Base-by-base conservation (phyloP, 371 early-diverging fungal species). In the Gilbertella persicaria region DNA sequence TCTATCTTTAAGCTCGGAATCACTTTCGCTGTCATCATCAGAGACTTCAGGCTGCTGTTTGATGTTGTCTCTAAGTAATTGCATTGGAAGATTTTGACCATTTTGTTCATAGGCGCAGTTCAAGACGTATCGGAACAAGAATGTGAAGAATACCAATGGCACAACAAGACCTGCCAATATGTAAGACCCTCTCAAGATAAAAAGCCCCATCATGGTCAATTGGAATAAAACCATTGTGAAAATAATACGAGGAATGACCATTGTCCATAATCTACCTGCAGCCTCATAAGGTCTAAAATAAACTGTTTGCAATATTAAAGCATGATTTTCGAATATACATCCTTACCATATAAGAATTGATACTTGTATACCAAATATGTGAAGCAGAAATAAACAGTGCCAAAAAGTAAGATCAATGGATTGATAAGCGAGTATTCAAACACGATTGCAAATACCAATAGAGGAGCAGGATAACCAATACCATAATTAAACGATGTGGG, bases 251-350 rank as follows among this genome's bases (percentile, higher is more conserved):
- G 88, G 84, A 48, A 92, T 88, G 16, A 85, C 84, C 70, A 86
- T 82, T 1, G 88, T 90, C 81, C 91, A 92, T 17, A 84, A 73
- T 58, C 73, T 75, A 21, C 96, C 97, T 9, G 81, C 79, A 1
- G 91, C 84, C 67, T 95, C 96, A 63, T 90, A 94, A 6, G 87
- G 86, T 20, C 88, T 86, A 51, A 93, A 87, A 59, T 93, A 92
- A 17, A 94, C 77, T 75, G 23, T 19, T 13, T 16, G 8, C 33
- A 36, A 25, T 14, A 20, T 13, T 16, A 24, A 30, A 23, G 1
- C n/a, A 3, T 17, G 20, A 2, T 29, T 38, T 28, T 33, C 2
- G 21, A 13, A 14, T 24, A 13, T 14, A 26, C 26, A 16, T 28
- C 29, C 47, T 58, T 71, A 76, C 77, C 91, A 71, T 93, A 94